Conservation (phyloP, 1,284 basidiomycete genomes). For the Tausonia pullulans region DNA sequence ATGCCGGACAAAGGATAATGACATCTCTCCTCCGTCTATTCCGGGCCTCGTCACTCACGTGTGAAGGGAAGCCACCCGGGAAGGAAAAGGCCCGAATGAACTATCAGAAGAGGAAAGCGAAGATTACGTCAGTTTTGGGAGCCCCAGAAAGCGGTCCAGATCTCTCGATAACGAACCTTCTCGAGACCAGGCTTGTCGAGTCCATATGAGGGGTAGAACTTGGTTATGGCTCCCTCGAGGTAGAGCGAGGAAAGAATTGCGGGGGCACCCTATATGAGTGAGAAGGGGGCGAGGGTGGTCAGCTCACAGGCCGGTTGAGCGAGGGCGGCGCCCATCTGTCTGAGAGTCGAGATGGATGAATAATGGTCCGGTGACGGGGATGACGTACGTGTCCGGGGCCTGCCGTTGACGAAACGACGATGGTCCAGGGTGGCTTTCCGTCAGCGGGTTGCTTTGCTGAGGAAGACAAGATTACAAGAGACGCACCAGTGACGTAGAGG, state of each 20-base stretch:
- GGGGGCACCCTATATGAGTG: slow-evolving; percentile 46
- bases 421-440: no score
- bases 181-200: slow-evolving; percentile 53
- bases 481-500: slow-evolving; percentile 49
- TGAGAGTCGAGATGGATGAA: no score
- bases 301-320: slow-evolving; percentile 23
- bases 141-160: not conserved
- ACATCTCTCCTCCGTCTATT: not conserved
- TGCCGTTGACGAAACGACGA: slow-evolving; percentile 23
- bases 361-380: no score
- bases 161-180: slow-evolving; percentile 43
- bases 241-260: slow-evolving; percentile 67
- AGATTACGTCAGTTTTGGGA: not conserved
- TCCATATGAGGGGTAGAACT: slow-evolving; percentile 60
- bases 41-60: slow-evolving; percentile 31
- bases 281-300: no score
- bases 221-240: slow-evolving; percentile 64
- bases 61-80: slow-evolving; percentile 40
- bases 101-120: not conserved
- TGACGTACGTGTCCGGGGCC: slow-evolving; percentile 49
- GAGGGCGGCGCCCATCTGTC: no score
- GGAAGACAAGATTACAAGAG: slow-evolving; percentile 7
- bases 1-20: not conserved
- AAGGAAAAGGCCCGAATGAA: slow-evolving; percentile 37
- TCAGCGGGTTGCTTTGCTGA: no score